Evolutionary conservation across 1,139 yeast genomes (phyloP), one percentile per base, ranked within the genome.

Genomic region (Debaryomyces udenii): DNA sequence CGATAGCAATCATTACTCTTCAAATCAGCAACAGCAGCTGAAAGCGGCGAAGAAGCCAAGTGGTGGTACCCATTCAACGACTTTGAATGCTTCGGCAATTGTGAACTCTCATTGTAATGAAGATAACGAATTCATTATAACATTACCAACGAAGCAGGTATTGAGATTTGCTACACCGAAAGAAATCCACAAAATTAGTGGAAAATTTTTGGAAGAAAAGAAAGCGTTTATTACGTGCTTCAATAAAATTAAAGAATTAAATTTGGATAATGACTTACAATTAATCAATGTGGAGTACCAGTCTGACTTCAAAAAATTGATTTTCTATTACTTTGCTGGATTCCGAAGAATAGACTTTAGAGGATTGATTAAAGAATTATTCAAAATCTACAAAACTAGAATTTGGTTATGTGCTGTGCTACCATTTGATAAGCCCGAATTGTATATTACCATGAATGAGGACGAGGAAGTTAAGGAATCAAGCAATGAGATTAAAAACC

Each of bases 361-460:
- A 55, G 95, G 87, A 35, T 76, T 94, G 56, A 95, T 93, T 43
- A 86, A 93, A 53, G 98, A 93, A 56, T 70, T 93, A 48, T 93
- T 93, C 71, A 84, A 93, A 56, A 86, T 89, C 46, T 93, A 90
- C 75, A 93, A 93, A 68, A 93, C 98, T 1, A 79, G 99, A 58
- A 93, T 93, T 54, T 94, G 99, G 99, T 78, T 91, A 74, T 91
- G 97, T 68, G 95, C 97, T 3, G 88, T 91, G 4, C 61, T 70
- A 36, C 75, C 75, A 1, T 57, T 57, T 43, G 68, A 68, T 47
- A 62, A 59, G 44, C 68, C 74, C 3, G 59, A 61, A 33, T 53
- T 66, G 36, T 66, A 63, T 40, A 58, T 53, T 24, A 53, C 53
- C 14, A 35, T 16, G 29, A 43, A 41, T 14, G 33, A 34, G 22